These are phyloP conservation scores for Linum lewisii DNA, from an alignment of 345 rosid genomes.

Conservation along the genomic window DNA sequence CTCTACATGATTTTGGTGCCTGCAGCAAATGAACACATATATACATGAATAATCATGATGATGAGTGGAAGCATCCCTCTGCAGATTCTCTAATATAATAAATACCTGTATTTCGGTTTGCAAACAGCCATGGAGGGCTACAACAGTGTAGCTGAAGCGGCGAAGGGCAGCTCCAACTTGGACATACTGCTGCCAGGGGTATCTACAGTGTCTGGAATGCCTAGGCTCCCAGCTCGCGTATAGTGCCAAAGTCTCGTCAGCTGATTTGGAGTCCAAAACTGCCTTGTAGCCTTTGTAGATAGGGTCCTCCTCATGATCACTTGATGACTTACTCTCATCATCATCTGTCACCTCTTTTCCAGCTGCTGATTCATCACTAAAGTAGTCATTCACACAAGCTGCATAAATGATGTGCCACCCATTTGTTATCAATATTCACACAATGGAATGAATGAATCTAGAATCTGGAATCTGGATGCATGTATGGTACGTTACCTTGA, in stretches of 20 bases:
- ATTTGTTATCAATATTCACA: no score
- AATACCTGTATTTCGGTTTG: constrained; percentile 81
- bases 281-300: constrained; percentile 61
- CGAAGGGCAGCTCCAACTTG: constrained; percentile 78
- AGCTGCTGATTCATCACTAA: constrained; percentile 23
- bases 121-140: constrained; percentile 82
- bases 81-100: no score
- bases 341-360: constrained; percentile 9
- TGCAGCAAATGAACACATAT: constrained; percentile 2
- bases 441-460: no score
- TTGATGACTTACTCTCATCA: neutral
- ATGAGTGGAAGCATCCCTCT: no score
- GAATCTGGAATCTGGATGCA: no score
- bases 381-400: constrained; percentile 72
- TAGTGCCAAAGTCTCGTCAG: constrained; percentile 61
- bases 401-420: no score
- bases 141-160: constrained; percentile 67
- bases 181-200: constrained; percentile 73
- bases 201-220: constrained; percentile 45
- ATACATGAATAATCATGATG: no score
- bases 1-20: constrained; percentile 63
- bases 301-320: constrained; percentile 37
- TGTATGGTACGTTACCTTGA: constrained; percentile 48
- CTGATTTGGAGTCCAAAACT: constrained; percentile 70
- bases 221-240: constrained; percentile 91